Evolutionary conservation across 2,329 filamentous ascomycete species (phyloP), one percentile per base, ranked within the genome.

Genomic region (Phoma sp.): DNA sequence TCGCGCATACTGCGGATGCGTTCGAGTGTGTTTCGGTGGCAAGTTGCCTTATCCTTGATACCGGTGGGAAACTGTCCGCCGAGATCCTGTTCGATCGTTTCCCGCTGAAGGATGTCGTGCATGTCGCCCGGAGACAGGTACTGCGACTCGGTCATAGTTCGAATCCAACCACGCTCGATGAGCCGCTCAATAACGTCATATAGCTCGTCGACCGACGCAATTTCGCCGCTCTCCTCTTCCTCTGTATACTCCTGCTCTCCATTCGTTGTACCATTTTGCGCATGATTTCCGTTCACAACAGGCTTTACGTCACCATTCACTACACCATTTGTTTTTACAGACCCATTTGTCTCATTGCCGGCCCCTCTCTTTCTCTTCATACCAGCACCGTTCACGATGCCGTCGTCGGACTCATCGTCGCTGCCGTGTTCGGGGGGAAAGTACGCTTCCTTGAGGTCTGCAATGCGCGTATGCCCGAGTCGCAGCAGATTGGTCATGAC

Each of bases 401-500:
- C 68, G 10, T 70, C 66, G 58, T 70, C 67, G 38, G 71, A 71
- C 52, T 76, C 69, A 29, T 69, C 67, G 54, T 68, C 66, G 44
- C 70, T 71, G 5, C 69, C 63, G 10, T 58, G 52, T 11, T 60
- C 45, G 9, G 67, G 42, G n/a, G 77, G 71, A 46, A 77, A 77
- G 61, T 88, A 89, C 14, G 86, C 85, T 33, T 87, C 83, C n/a
- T 82, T 81, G 38, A 93, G 79, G 63, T 92, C 88, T 37, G 81
- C 83, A 30, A 93, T 81, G 68, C 85, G 86, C 27, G 89, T 88
- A 76, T 95, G 89, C 1, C 93, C 93, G 14, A 93, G 81, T 50
- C 88, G 82, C 56, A 96, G 78, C 37, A 97, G 78, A 27, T 88
- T 89, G 64, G 90, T 86, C 55, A 95, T 83, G 35, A 97, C 80